Evolutionary conservation across 176 grass and related monocot species (phyloP), one percentile per base, ranked within the genome.

Genomic region (Alopecurus myosuroides): DNA sequence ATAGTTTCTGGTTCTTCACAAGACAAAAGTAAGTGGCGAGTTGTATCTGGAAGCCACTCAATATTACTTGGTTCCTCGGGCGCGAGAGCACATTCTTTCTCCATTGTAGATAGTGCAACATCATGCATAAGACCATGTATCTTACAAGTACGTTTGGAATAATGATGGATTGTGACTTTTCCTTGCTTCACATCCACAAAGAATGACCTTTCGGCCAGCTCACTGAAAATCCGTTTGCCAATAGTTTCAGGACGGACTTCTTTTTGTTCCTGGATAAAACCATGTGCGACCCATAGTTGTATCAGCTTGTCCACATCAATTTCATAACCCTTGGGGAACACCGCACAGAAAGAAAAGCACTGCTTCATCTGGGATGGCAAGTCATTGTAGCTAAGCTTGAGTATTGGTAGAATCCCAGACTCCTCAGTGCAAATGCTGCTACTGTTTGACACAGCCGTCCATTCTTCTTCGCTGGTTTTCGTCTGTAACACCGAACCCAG

Each of bases 371-470:
- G 15, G 0, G 17, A 10, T 37, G 81, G 15, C 69, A 83, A 35
- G 1, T 60, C 81, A 83, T 83, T 12, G 20, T 83, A 83, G 39
- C 69, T 83, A 8, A 84, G 23, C 67, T 62, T 77, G 0, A 71
- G 35, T 57, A 48, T 78, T 0, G 86, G 67, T 17, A 53, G 11
- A 51, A 62, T 68, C 7, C 13, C 45, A 39, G 31, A 61, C 0
- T 77, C 50, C 19, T 77, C 33, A 4, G 68, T 36, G 19, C 64
- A 80, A 0, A 68, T 56, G 2, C 0, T 81, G 11, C 42, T 77
- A 37, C 61, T 11, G 6, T 23, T 11, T 0, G 80, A 40, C 45
- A 85, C 0, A 15, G 36, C 60, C 6, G 3, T 13, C 83, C 88
- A 90, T 28, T 90, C 83, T 45, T 55, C 11, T 9, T 30, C 18